Conservation (phyloP, 1,139 yeast genomes). For the Suhomyces bokatorum region DNA sequence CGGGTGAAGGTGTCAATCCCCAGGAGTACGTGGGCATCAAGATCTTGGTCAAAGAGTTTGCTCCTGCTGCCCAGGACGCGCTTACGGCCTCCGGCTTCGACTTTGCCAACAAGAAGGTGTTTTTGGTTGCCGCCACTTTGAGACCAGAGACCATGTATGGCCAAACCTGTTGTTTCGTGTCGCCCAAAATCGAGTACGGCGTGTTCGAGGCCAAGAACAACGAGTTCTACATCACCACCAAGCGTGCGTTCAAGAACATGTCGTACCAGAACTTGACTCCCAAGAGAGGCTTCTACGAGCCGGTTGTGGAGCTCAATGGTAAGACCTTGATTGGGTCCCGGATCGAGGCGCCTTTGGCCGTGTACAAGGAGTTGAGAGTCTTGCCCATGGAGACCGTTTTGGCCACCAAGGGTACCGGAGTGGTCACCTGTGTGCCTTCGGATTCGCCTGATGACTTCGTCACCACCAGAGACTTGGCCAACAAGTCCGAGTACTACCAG, state of each 20-base stretch:
- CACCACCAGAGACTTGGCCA: constrained; percentile 77
- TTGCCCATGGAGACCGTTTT: constrained; percentile 97
- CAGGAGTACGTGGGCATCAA: constrained; percentile 96
- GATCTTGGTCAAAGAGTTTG: constrained; percentile 67
- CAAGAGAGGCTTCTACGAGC: constrained; percentile 71
- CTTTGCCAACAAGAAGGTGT: constrained; percentile 59
- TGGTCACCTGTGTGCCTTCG: constrained; percentile 97
- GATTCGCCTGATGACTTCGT: constrained; percentile 97
- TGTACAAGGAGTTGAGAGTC: constrained; percentile 69
- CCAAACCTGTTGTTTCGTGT: constrained; percentile 96
- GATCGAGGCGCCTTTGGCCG: constrained; percentile 83
- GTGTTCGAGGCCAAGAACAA: constrained; percentile 82
- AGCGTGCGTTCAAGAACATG: constrained; percentile 98
- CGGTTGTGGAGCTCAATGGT: constrained; percentile 67
- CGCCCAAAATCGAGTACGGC: constrained; percentile 93
- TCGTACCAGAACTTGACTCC: constrained; percentile 93
- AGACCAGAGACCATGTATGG: constrained; percentile 99
- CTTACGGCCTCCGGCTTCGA: constrained; percentile 52
- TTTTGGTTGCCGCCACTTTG: constrained; percentile 91
- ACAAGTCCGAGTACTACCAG: constrained; percentile 89
- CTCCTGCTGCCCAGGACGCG: constrained; percentile 52
- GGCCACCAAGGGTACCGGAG: constrained; percentile 97
- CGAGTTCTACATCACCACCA: constrained; percentile 81
- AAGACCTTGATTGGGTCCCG: constrained; percentile 77
- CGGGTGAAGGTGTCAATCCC: constrained; percentile 96